Base-by-base conservation (phyloP, 306 rosid species). In the Bauhinia variegata region DNA sequence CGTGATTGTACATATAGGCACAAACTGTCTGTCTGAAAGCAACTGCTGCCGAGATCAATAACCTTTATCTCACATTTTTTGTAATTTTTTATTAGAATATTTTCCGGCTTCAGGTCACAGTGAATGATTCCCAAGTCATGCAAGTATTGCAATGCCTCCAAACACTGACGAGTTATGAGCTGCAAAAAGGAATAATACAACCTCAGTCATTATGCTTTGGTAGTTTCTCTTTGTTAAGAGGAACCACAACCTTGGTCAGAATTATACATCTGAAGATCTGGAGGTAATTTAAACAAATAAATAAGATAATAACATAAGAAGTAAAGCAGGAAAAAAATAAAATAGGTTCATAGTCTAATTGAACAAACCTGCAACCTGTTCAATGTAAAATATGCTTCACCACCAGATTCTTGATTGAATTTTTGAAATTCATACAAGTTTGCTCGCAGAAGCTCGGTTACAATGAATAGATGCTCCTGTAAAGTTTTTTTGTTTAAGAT, bases 1-100 rank as follows among this genome's bases (percentile, higher is more conserved):
- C 99, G 90, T 4, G 99, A 95, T 63, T 95, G 99, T 51, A 95
- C 99, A 47, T 95, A 95, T 10, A 95, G 83, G 78, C 96, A 88
- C 68, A 95, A 74, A 77, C 78, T 86, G 84, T 95, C 99, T 0
- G 95, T 77, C 48, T 51, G 85, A 75, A 95, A 95, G 79, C 99
- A 95, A 78, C 99, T 95, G 78, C 99, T 95, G 71, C 99, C 99
- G 0, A 95, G 95, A 83, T 95, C 99, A 60, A 95, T 95, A 71
- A 95, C 83, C 87, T 95, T 95, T 63, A 95, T 84, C 76, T 90
- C 96, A 47, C 95, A 82, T 76, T 90, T 85, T 75, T 63, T 86
- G 82, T 88, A 95, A 85, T 85, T 86, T 80, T 90, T 95, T 15
- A 95, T 80, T 10, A 95, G 89, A 78, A 95, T 83, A 57, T 95